Conservation (phyloP, 305 asterid genomes). For the Fraxinus paxiana region DNA sequence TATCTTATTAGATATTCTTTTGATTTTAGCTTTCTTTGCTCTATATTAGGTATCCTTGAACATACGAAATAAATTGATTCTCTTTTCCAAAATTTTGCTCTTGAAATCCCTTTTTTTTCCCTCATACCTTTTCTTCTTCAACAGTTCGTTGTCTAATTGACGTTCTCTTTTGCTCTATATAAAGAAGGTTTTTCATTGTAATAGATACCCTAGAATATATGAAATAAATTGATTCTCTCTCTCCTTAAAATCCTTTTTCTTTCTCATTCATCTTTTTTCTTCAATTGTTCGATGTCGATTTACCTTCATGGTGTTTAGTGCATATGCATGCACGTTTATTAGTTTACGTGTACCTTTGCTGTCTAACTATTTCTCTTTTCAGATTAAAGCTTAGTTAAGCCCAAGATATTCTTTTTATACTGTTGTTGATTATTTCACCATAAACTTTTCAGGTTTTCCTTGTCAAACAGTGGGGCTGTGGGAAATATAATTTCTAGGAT, state of each 20-base stretch:
- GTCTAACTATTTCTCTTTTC: background rate
- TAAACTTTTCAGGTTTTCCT: background rate
- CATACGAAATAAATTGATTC: background rate
- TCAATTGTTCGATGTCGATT: background rate
- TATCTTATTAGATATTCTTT: background rate
- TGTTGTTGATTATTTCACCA: background rate
- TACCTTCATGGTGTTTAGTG: background rate
- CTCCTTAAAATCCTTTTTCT: background rate
- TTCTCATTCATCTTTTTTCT: background rate
- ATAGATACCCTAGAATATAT: background rate
- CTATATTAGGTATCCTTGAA: background rate
- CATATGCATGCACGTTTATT: background rate
- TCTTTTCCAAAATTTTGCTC: background rate
- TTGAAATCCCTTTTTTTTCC: background rate
- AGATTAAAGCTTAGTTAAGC: background rate
- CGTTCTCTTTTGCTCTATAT: background rate
- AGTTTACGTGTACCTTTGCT: background rate
- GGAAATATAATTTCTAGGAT: background rate
- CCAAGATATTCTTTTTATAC: background rate
- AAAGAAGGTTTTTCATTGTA: background rate
- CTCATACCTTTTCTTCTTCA: background rate
- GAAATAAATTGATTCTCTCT: background rate
- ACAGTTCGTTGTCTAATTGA: background rate
- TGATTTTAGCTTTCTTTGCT: background rate
- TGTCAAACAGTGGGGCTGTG: background rate